Evolutionary conservation across 768 basidiomycete species (phyloP).

Genomic region (Kwoniella sp.): DNA sequence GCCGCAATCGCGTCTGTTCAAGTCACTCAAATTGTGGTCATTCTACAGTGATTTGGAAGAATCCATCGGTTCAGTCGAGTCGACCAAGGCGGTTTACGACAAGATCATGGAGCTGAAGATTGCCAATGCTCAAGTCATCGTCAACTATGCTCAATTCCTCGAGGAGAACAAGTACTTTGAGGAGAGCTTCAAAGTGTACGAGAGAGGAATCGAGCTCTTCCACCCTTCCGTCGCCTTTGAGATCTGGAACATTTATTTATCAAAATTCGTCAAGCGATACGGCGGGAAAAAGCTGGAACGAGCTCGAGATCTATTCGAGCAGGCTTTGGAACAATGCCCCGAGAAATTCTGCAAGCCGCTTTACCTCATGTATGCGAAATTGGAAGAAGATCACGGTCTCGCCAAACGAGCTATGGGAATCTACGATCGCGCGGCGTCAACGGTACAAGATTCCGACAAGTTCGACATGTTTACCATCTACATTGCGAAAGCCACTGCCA

Average conservation of each 20-base stretch:
- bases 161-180: constrained; percentile 99
- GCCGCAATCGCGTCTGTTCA: constrained; percentile 88
- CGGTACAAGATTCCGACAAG: constrained; percentile 85
- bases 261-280: constrained; percentile 95
- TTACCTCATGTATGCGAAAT: constrained; percentile 91
- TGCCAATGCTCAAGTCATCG: constrained; percentile 94
- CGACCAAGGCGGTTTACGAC: constrained; percentile 89
- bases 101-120: constrained; percentile 94
- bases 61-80: constrained; percentile 90
- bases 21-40: constrained; percentile 97
- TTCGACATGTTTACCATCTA: constrained; percentile 99
- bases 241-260: constrained; percentile 97
- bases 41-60: constrained; percentile 98
- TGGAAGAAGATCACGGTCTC: constrained; percentile 92
- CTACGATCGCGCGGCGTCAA: constrained; percentile 86
- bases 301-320: constrained; percentile 95
- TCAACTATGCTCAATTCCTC: constrained; percentile 95
- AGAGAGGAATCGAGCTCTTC: constrained; percentile 94
- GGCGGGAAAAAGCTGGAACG: constrained; percentile 92
- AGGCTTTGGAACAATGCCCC: constrained; percentile 94
- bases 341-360: constrained; percentile 90
- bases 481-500: constrained; percentile 93
- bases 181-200: constrained; percentile 98
- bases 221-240: constrained; percentile 98
- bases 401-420: constrained; percentile 96